Conservation (phyloP, 768 basidiomycete species). For the Mrakia hoshinonis region DNA sequence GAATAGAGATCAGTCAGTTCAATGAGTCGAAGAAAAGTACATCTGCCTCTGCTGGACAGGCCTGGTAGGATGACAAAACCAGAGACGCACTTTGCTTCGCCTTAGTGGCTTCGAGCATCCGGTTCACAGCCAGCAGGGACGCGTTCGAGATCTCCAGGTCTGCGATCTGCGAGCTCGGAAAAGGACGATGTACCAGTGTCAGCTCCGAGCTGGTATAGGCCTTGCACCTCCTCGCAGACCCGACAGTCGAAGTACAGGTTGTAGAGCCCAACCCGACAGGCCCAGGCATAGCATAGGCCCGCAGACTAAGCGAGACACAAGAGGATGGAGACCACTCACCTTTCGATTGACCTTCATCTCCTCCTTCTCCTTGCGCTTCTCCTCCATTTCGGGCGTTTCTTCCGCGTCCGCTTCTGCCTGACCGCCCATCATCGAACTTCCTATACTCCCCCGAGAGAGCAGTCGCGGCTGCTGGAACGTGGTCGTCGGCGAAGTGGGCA, state of each 20-base stretch:
- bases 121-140: constrained; percentile 23
- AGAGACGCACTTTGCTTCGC: constrained; percentile 25
- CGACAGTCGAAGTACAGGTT: too few species aligned
- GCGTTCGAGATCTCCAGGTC: constrained; percentile 31
- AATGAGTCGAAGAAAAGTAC: too few species aligned
- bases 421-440: constrained; percentile 2
- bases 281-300: too few species aligned
- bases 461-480: background rate
- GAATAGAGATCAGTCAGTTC: too few species aligned
- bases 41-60: too few species aligned
- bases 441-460: background rate
- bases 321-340: too few species aligned
- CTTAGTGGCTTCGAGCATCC: constrained; percentile 23
- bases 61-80: background rate
- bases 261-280: too few species aligned
- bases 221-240: too few species aligned
- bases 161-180: constrained; percentile 13
- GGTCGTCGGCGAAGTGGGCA: background rate
- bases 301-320: too few species aligned
- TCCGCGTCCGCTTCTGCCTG: background rate
- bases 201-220: background rate
- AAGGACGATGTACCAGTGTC: background rate
- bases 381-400: background rate
- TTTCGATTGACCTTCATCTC: constrained; percentile 27
- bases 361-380: constrained; percentile 20